These are phyloP conservation scores for Sphagnum fallax DNA, from an alignment of 228 moss, liverwort and hornwort genomes.

Conservation along the genomic window DNA sequence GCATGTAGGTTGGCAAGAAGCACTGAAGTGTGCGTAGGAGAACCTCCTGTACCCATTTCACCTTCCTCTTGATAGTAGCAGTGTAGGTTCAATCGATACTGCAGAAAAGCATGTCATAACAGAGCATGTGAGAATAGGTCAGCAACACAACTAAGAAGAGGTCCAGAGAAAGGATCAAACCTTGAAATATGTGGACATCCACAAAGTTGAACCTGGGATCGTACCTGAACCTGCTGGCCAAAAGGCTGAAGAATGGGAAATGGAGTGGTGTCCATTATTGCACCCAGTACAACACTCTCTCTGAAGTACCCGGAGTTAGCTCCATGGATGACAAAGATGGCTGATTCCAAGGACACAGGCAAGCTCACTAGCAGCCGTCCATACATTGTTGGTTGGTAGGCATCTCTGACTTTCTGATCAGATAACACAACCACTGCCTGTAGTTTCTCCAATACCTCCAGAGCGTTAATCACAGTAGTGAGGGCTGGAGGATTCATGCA, in stretches of 20 bases:
- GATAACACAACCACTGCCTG: conserved; percentile 12
- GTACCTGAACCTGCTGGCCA: conserved; percentile 27
- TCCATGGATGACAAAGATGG: conserved; percentile 43
- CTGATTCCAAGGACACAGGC: conserved; percentile 57
- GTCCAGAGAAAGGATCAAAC: no score
- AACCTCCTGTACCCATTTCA: conserved; percentile 8
- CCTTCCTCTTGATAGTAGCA: conserved; percentile 28
- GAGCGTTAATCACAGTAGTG: conserved; percentile 45
- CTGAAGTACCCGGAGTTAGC: conserved; percentile 39
- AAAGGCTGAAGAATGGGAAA: conserved; percentile 51
- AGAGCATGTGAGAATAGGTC: no score
- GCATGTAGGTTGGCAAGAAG: conserved; percentile 58
- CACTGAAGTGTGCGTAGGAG: conserved; percentile 21
- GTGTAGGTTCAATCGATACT: conserved; percentile 37
- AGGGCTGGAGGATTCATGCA: conserved; percentile 48
- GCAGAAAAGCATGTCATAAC: background rate
- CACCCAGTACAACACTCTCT: conserved; percentile 44
- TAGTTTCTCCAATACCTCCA: conserved; percentile 34
- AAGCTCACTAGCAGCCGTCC: conserved; percentile 49
- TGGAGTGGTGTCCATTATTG: conserved; percentile 42
- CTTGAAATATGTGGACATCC: no score
- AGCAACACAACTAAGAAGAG: no score
- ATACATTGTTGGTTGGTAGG: conserved; percentile 44
- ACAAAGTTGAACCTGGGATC: background rate
- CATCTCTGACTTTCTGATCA: conserved; percentile 27